Conservation (phyloP, 331 rosid genomes). For the Telfairia occidentalis region DNA sequence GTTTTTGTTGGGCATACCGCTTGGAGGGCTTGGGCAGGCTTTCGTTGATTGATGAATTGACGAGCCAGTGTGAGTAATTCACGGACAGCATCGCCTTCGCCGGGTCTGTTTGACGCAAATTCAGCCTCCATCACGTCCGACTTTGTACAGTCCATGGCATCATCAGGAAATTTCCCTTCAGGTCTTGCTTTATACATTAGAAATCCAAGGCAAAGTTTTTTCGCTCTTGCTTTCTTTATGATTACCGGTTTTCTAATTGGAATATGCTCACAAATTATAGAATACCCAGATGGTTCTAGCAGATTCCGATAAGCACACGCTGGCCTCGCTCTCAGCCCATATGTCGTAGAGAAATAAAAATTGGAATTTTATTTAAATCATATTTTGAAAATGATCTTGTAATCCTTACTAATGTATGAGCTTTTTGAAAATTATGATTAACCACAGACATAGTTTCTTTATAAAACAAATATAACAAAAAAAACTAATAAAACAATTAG, state of each 20-base stretch:
- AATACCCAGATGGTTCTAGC: slow-evolving; percentile 25
- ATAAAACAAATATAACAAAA: too few species aligned
- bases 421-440: too few species aligned
- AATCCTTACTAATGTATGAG: too few species aligned
- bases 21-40: slow-evolving; percentile 84
- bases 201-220: neutral
- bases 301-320: slow-evolving; percentile 3
- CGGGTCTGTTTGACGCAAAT: slow-evolving; percentile 8
- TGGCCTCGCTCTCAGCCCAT: neutral
- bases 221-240: neutral
- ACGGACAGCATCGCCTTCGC: slow-evolving; percentile 23
- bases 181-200: neutral
- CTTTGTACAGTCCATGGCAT: slow-evolving; percentile 24
- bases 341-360: neutral
- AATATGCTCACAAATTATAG: neutral
- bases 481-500: too few species aligned
- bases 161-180: neutral
- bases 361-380: neutral
- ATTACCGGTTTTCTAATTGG: neutral
- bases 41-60: slow-evolving; percentile 66
- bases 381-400: neutral
- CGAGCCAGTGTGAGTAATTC: slow-evolving; percentile 75
- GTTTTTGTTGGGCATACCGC: slow-evolving; percentile 37
- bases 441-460: too few species aligned
- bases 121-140: slow-evolving; percentile 10